Percentiles rank a stretch among this genome's conserved stretches.
Conservation (phyloP, 2,329 filamentous ascomycete species). For the Podosphaera aphanis region DNA sequence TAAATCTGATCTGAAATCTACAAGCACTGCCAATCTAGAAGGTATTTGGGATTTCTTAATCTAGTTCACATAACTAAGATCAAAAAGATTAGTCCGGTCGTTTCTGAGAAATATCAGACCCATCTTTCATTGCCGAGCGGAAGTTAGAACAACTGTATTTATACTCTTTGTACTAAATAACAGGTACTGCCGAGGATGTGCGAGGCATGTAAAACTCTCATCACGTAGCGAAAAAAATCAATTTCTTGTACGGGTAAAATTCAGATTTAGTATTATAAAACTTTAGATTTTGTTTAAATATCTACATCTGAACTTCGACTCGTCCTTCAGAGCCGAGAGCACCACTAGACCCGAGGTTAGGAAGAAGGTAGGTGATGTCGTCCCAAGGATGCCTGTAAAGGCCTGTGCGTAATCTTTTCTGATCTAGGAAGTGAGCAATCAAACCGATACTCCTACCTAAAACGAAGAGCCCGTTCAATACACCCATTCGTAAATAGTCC, state of each 20-base stretch:
- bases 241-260: neutral
- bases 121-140: too few species aligned
- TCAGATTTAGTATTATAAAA: neutral
- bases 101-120: too few species aligned
- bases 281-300: neutral
- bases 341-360: slow-evolving; percentile 43
- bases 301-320: slow-evolving; percentile 60
- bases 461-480: slow-evolving; percentile 97
- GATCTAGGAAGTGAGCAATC: slow-evolving; percentile 98
- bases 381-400: slow-evolving; percentile 99
- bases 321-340: slow-evolving; percentile 57
- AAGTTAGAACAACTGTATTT: too few species aligned
- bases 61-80: too few species aligned
- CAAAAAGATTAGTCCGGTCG: too few species aligned
- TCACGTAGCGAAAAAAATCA: too few species aligned
- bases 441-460: slow-evolving; percentile 92
- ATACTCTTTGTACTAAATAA: too few species aligned
- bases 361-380: slow-evolving; percentile 87
- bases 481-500: slow-evolving; percentile 97
- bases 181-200: too few species aligned
- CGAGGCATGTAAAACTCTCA: too few species aligned
- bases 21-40: neutral
- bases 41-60: neutral
- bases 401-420: slow-evolving; percentile 96
- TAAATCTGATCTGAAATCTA: slow-evolving; percentile 13